Percentiles rank a stretch among this genome's conserved stretches.
These are phyloP conservation scores for Populus tremula DNA, from an alignment of 345 rosid genomes.

Conservation along the genomic window DNA sequence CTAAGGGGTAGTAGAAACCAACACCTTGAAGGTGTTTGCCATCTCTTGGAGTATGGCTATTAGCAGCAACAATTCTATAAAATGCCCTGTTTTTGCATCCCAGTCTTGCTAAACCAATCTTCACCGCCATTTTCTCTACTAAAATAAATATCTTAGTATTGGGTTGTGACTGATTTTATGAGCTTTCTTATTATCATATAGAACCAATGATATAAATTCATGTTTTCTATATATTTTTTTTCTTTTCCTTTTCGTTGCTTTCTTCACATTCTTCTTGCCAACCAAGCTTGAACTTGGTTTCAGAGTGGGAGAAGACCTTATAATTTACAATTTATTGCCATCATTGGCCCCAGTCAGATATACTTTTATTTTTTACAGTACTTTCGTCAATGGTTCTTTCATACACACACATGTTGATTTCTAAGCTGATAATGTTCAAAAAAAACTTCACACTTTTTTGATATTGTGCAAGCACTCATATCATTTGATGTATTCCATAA, in stretches of 20 bases:
- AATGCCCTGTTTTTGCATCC: too few relatives aligned
- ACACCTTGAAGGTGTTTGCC: neutral
- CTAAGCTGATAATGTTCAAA: neutral
- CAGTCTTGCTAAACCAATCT: neutral
- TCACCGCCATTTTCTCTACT: neutral
- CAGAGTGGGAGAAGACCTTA: constrained; percentile 91
- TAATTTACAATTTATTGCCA: constrained; percentile 54
- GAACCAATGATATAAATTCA: too few relatives aligned
- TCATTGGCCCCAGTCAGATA: constrained; percentile 77
- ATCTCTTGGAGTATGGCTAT: neutral
- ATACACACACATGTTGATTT: neutral
- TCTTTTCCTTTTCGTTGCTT: neutral
- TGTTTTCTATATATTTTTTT: too few relatives aligned
- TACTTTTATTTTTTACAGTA: constrained; percentile 9
- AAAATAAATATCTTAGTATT: too few relatives aligned
- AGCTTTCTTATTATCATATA: too few relatives aligned
- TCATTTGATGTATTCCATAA: neutral
- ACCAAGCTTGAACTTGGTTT: constrained; percentile 19
- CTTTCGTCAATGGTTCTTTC: neutral
- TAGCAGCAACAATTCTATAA: neutral
- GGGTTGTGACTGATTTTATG: too few relatives aligned
- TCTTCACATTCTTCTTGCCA: constrained; percentile 2
- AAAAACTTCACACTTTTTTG: too few relatives aligned
- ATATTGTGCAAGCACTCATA: neutral
- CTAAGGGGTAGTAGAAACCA: neutral